These are phyloP conservation scores for Nemania abortiva DNA, from an alignment of 2,329 filamentous ascomycete genomes.

Conservation along the genomic window DNA sequence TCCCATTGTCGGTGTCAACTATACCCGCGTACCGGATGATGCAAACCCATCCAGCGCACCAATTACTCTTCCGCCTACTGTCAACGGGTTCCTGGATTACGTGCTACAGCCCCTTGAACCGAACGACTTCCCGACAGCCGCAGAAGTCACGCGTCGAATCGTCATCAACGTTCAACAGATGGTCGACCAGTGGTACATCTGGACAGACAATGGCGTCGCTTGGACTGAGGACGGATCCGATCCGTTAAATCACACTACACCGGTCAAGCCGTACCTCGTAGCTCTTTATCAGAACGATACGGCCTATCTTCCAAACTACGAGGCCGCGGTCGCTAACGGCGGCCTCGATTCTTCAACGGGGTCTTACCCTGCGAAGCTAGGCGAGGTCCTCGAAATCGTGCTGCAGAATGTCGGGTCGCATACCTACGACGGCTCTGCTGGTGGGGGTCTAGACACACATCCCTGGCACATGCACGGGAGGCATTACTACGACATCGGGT, in stretches of 20 bases:
- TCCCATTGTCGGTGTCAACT: background rate
- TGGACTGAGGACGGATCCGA: conserved; percentile 33
- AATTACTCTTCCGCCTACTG: conserved; percentile 24
- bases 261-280: conserved; percentile 31
- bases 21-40: conserved; percentile 11
- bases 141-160: conserved; percentile 32
- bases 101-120: conserved; percentile 27
- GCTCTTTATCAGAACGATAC: conserved; percentile 33
- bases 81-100: conserved; percentile 32
- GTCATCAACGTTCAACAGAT: conserved; percentile 36
- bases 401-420: conserved; percentile 26
- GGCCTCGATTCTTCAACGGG: conserved; percentile 30
- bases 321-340: conserved; percentile 21
- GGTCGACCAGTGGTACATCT: conserved; percentile 10
- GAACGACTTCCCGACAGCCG: conserved; percentile 30
- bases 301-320: conserved; percentile 32
- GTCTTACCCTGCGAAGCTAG: conserved; percentile 28
- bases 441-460: conserved; percentile 28
- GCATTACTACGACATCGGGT: conserved; percentile 34
- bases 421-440: conserved; percentile 22
- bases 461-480: conserved; percentile 36
- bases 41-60: conserved; percentile 25
- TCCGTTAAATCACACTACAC: conserved; percentile 18
- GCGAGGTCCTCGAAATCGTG: conserved; percentile 37
- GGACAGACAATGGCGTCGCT: conserved; percentile 27